Evolutionary conservation across 768 basidiomycete genomes (phyloP).

Genomic region (Russula emetica): DNA sequence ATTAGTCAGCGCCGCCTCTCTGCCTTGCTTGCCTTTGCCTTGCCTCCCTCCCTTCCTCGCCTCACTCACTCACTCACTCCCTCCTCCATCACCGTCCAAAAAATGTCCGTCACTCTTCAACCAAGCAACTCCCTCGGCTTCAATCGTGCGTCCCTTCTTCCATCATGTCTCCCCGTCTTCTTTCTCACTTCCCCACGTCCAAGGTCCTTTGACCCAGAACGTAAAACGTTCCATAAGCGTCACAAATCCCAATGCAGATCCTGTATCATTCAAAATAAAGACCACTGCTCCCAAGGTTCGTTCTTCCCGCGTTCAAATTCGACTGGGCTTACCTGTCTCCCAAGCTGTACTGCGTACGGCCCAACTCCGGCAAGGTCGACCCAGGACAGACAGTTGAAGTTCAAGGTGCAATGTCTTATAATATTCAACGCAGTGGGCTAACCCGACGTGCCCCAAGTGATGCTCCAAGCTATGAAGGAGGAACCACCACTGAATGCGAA

Average conservation of each 20-base stretch:
- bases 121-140: conserved; percentile 78
- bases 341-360: conserved; percentile 93
- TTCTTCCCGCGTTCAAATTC: neutral
- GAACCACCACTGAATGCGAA: conserved; percentile 86
- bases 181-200: conserved; percentile 10
- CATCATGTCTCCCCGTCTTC: conserved; percentile 13
- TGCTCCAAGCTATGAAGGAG: conserved; percentile 94
- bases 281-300: conserved; percentile 95
- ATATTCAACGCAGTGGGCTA: conserved; percentile 7
- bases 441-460: conserved; percentile 51
- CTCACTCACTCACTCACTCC: neutral
- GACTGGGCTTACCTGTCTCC: neutral
- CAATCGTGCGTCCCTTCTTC: conserved; percentile 53
- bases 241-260: conserved; percentile 79
- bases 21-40: neutral
- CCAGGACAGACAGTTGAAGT: conserved; percentile 95
- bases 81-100: conserved; percentile 32
- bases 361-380: conserved; percentile 96
- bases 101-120: conserved; percentile 78
- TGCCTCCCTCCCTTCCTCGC: neutral
- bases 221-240: conserved; percentile 84
- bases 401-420: conserved; percentile 46
- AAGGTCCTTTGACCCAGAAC: conserved; percentile 89
- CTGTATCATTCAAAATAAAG: conserved; percentile 99
- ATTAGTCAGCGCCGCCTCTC: conserved; percentile 20